Conservation (phyloP, 768 basidiomycete genomes). For the Phanerochaete sordida region DNA sequence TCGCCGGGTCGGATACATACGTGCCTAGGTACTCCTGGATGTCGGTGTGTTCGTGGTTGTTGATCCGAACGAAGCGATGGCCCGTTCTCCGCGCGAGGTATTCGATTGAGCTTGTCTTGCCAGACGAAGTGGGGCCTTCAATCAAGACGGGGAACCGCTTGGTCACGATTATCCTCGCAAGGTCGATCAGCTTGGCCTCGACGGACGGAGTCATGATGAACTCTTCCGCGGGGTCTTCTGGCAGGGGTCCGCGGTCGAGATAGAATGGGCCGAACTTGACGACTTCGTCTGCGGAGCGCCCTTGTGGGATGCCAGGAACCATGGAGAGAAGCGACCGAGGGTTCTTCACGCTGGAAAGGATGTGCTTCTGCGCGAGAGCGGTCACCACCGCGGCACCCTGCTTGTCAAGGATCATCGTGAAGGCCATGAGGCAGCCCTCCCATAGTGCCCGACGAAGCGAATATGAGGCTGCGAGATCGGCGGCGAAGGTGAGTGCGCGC, state of each 20-base stretch:
- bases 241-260: conserved; percentile 72
- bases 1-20: conserved; percentile 87
- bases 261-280: conserved; percentile 92
- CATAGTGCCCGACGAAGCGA: conserved; percentile 84
- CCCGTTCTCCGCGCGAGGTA: conserved; percentile 92
- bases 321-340: conserved; percentile 68
- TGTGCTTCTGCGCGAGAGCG: conserved; percentile 67
- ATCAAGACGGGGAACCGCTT: conserved; percentile 92
- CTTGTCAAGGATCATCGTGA: conserved; percentile 89
- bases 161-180: conserved; percentile 88
- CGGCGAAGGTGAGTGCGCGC: conserved; percentile 86
- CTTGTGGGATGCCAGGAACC: conserved; percentile 54
- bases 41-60: conserved; percentile 99
- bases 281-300: conserved; percentile 49
- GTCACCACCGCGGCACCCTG: conserved; percentile 66
- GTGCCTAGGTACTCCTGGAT: conserved; percentile 98
- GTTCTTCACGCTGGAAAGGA: conserved; percentile 80
- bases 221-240: conserved; percentile 62
- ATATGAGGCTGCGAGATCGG: conserved; percentile 73
- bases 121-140: conserved; percentile 96
- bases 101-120: conserved; percentile 96
- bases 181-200: conserved; percentile 87
- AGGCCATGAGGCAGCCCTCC: conserved; percentile 98
- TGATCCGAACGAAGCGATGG: conserved; percentile 95
- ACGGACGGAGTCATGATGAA: conserved; percentile 97